Evolutionary conservation across 768 basidiomycete species (phyloP).

Genomic region (Mycena galopus): DNA sequence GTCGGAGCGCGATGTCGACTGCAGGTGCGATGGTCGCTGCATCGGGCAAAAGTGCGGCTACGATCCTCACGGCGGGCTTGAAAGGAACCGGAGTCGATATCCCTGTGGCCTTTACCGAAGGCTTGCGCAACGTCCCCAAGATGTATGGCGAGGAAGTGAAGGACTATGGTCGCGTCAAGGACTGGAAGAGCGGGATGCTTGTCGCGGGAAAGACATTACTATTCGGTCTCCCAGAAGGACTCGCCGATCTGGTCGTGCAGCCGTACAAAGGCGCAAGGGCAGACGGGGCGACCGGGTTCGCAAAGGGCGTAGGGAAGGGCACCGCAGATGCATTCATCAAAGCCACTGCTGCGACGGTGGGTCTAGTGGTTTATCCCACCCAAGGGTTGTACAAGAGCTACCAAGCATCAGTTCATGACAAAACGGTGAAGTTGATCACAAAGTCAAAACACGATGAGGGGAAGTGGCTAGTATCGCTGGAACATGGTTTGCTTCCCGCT

Average conservation of each 20-base stretch:
- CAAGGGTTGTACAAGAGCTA: slow-evolving; percentile 44
- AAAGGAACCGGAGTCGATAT: slow-evolving; percentile 48
- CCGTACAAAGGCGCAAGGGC: slow-evolving; percentile 35
- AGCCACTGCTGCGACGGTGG: slow-evolving; percentile 29
- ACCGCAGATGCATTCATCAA: not conserved
- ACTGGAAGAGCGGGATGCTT: slow-evolving; percentile 51
- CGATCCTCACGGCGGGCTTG: slow-evolving; percentile 38
- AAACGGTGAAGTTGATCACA: slow-evolving; percentile 7
- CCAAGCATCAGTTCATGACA: slow-evolving; percentile 22
- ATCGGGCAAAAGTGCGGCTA: slow-evolving; percentile 48
- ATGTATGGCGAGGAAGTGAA: slow-evolving; percentile 52
- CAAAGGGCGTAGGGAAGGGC: slow-evolving; percentile 36
- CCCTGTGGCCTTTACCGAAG: slow-evolving; percentile 48
- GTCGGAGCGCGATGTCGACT: slow-evolving; percentile 16
- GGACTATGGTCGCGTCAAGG: slow-evolving; percentile 47
- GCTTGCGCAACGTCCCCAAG: slow-evolving; percentile 50
- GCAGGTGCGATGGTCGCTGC: slow-evolving; percentile 49
- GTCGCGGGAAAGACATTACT: slow-evolving; percentile 54
- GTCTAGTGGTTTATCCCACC: slow-evolving; percentile 43
- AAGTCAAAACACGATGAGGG: slow-evolving; percentile 17
- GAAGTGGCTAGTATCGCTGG: slow-evolving; percentile 24
- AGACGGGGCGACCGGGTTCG: slow-evolving; percentile 27
- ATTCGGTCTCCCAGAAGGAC: slow-evolving; percentile 22
- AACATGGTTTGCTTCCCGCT: not conserved
- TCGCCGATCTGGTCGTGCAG: slow-evolving; percentile 29